Evolutionary conservation across 164 flowering plant species (phyloP), one percentile per base, ranked within the genome.

Genomic region (Nymphaea colorata): DNA sequence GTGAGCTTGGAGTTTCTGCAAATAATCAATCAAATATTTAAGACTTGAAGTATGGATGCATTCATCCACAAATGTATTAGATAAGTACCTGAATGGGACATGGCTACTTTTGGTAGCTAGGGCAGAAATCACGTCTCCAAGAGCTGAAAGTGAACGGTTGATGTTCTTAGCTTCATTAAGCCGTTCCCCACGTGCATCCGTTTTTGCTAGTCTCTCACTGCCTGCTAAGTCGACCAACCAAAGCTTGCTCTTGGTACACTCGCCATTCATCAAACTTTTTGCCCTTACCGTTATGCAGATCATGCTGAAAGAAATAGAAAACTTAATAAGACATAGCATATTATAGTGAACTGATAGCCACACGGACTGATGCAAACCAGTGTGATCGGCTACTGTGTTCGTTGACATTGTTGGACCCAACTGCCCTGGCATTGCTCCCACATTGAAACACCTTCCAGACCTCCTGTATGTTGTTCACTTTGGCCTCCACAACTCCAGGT

Each of bases 171-270:
- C 96, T 83, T 91, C 97, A 76, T 91, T 91, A 3, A 91, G 91
- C 42, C 92, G 78, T 41, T 89, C 97, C 25, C 97, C 97, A 70
- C 89, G 93, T 43, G 76, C 90, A 44, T 91, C 97, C 55, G 96
- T 89, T 77, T 87, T 89, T 62, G 85, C 89, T 64, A 91, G 84
- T 76, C 97, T 83, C 82, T 91, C 97, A 71, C 96, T 91, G 44
- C 97, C 96, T 2, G 97, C 97, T 77, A 89, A 82, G 74, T 89
- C 97, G 41, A 91, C 92, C 65, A 91, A 88, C 96, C 96, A 91
- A 72, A 91, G 96, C 80, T 87, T 91, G 86, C 97, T 91, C 76
- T 83, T 89, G 44, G 92, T 88, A 80, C 87, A 81, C 64, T 87
- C 98, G 3, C 89, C 91, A 78, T 71, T 88, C 74, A 89, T 77